These are phyloP conservation scores for Lycium barbarum DNA, from an alignment of 257 asterid genomes.

Conservation along the genomic window DNA sequence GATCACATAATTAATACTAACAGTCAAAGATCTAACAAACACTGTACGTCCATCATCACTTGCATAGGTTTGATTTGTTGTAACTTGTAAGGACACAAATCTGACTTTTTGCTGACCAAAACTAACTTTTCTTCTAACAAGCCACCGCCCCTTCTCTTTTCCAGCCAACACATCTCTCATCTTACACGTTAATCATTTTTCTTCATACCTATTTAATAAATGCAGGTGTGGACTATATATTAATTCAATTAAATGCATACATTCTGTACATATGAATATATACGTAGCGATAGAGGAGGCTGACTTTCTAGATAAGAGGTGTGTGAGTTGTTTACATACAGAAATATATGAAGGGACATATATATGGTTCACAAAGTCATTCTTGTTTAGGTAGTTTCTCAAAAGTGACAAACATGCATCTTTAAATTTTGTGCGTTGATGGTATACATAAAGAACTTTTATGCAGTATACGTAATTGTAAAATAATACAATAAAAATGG, in stretches of 20 bases:
- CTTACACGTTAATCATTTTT: neutral
- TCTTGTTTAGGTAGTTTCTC: conserved; percentile 11
- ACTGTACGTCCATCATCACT: neutral
- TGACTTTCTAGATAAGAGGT: no score
- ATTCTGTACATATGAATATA: neutral
- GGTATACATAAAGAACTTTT: no score
- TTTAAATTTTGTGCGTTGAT: neutral
- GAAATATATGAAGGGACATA: neutral
- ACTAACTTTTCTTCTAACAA: neutral
- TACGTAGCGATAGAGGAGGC: neutral
- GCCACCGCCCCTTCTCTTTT: conserved; percentile 15
- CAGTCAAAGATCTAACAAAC: conserved; percentile 7
- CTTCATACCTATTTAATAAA: neutral
- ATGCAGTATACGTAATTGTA: no score
- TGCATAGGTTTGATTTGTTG: neutral
- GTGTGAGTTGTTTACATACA: neutral
- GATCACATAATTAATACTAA: neutral
- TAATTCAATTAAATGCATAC: neutral
- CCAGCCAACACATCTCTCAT: neutral
- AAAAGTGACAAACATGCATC: neutral
- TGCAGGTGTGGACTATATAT: conserved; percentile 3
- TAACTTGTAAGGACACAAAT: neutral
- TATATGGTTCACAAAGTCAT: neutral
- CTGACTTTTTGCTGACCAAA: conserved; percentile 4
- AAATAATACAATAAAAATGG: no score